phyloP scores from a whole-genome alignment of 1,284 basidiomycete genomes.

The Vanrija pseudolonga region DNA sequence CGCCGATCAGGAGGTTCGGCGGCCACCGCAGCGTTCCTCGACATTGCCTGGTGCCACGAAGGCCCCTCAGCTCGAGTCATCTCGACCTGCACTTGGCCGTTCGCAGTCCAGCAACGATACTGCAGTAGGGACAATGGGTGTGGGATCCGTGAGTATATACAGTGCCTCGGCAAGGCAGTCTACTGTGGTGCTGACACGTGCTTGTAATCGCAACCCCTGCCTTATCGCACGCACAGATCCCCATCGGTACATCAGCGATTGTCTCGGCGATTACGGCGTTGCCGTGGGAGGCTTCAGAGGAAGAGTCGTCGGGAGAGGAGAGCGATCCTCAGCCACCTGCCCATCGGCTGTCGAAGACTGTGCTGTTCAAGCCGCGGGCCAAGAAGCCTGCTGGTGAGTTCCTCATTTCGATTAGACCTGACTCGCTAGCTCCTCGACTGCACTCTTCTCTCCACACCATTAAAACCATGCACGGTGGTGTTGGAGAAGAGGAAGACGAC shows the following conservation, averaged over 20 bases:
- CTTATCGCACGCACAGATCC: constrained; percentile 24
- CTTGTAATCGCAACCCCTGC: neutral
- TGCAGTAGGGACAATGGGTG: neutral
- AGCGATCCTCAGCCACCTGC: too few relatives aligned
- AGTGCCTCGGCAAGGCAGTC: too few relatives aligned
- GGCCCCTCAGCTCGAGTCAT: neutral
- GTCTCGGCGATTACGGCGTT: constrained; percentile 43
- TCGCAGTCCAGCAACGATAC: neutral
- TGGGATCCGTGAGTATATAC: neutral
- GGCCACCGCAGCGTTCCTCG: too few relatives aligned
- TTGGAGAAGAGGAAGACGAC: constrained; percentile 17
- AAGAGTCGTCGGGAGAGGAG: neutral
- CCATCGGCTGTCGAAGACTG: neutral
- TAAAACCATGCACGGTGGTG: constrained; percentile 10
- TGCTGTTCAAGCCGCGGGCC: neutral
- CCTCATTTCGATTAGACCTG: neutral
- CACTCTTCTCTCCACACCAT: constrained; percentile 44
- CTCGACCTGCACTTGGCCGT: neutral
- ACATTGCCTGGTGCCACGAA: neutral
- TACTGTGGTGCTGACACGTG: neutral
- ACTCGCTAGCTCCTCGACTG: constrained; percentile 22
- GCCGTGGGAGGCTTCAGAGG: constrained; percentile 36
- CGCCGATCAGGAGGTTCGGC: too few relatives aligned
- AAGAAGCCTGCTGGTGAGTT: constrained; percentile 12
- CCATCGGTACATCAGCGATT: constrained; percentile 45